Base-by-base conservation (phyloP, 2,329 filamentous ascomycete species). In the Penicillium italicum region DNA sequence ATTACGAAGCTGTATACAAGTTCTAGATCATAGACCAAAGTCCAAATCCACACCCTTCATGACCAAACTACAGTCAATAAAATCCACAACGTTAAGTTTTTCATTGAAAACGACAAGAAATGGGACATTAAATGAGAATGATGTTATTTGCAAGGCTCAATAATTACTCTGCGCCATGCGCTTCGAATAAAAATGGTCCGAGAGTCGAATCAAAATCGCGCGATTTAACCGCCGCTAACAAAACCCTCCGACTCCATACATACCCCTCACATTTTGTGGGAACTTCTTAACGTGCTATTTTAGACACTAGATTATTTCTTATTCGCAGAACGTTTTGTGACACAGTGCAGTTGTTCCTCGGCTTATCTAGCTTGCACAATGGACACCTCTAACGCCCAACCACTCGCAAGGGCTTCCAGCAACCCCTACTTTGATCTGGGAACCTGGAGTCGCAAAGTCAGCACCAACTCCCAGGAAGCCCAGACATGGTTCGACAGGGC, bases 401-500 rank as follows among this genome's bases (percentile, higher is more conserved):
- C 38, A 16, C 34, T 44, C 11, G 34, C 50, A 31, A 60, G 57
- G 46, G 43, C 58, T 28, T 56, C 61, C 2, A 62, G 55, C 50
- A 63, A 66, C 34, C 53, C 55, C 26, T 72, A 72, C 50, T 72
- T 67, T 41, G 49, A 70, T 43, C 50, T 72, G 12, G 69, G 69
- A 9, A 60, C 56, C 11, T 66, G 63, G 36, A 73, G 74, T 59
- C 78, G 69, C 43, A 61, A 63, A 31, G 52, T 71, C 26, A 69
- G 50, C 34, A 72, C 69, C 11, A 56, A 22, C 18, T 66, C 58
- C 42, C 12, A 52, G 8, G 64, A 68, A 41, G 70, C 70, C 3
- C 69, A 73, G 45, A 57, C 45, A 31, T 73, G 70, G 70, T 71
- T 73, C 36, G 49, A 70, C 38, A 62, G 70, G 10, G 70, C 63